Evolutionary conservation across 2,329 filamentous ascomycete species (phyloP), one percentile per base, ranked within the genome.

Genomic region (Fusarium albidum): DNA sequence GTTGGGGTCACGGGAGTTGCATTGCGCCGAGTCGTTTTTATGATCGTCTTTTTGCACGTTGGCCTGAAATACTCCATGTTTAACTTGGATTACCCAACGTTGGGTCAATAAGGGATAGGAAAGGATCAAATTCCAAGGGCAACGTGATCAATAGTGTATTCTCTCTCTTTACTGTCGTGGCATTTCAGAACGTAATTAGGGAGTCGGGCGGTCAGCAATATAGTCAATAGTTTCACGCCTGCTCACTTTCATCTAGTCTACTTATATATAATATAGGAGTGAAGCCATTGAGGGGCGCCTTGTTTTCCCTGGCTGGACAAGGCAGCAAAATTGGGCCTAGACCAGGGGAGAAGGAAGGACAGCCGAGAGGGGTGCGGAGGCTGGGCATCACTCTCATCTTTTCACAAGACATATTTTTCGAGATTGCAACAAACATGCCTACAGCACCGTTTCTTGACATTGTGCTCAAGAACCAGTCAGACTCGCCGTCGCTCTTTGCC

Each of bases 391-490:
- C 26, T 21, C 21, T 21, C 21, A 21, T 21, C 21, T 21, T 21
- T 21, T 21, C 5, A 21, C 21, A 7, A 21, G 5, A 21, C 21
- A 21, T 21, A 21, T 47, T 15, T 35, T 35, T 17, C 39, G 49
- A 32, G 13, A 61, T 35, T 40, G 17, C 14, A 25, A n/a, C 12
- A 47, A 47, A 11, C 13, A 61, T 61, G 59, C 54, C 59, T 34
- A 62, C 59, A 26, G 42, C 58, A n/a, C 42, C 46, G 5, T 66
- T 82, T 9, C 75, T 91, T 38, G 77, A 82, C 44, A 80, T 92
- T 52, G 80, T 82, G 10, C 73, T 92, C 15, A 77, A 82, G 63
- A 92, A 92, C 74, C 82, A 83, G 63, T 89, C 87, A 2, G 74
- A 74, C 26, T 86, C 87, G 2, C 73, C 76, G 45, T 81, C 35